Evolutionary conservation across 257 asterid species (phyloP).

Genomic region (Euphrasia confusa): DNA sequence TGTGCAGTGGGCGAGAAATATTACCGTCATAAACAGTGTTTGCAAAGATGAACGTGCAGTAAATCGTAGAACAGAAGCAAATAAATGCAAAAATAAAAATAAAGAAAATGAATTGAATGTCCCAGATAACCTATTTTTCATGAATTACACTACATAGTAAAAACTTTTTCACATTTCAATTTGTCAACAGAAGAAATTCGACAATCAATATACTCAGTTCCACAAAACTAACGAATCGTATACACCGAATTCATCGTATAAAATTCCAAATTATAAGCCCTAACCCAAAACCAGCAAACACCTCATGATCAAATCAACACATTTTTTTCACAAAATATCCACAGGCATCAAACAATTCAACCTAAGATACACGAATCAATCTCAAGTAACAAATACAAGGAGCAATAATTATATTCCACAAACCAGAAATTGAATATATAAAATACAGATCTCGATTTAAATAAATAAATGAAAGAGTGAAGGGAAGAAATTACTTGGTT

Average conservation of each 20-base stretch:
- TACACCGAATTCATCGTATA: background rate
- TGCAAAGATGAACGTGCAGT: no score
- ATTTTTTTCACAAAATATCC: background rate
- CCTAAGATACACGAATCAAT: constrained; percentile 13
- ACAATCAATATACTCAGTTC: background rate
- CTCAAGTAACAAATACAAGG: background rate
- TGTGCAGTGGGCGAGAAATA: no score
- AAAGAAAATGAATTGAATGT: background rate
- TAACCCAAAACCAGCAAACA: background rate
- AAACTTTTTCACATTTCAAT: background rate
- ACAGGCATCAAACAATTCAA: background rate
- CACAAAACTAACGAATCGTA: no score
- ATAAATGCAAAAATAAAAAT: no score
- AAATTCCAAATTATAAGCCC: background rate
- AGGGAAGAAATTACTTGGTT: constrained; percentile 42
- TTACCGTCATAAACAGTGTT: no score
- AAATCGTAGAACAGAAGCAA: no score
- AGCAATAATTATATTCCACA: background rate
- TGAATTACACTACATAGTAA: no score
- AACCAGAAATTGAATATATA: constrained; percentile 3
- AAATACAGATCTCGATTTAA: constrained; percentile 12
- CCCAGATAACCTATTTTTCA: background rate
- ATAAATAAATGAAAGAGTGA: background rate
- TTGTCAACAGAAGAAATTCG: no score
- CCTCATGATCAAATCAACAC: constrained; percentile 5